Percentiles rank a stretch among this genome's conserved stretches.
phyloP scores from a whole-genome alignment of 345 rosid species.

The Pistacia atlantica region DNA sequence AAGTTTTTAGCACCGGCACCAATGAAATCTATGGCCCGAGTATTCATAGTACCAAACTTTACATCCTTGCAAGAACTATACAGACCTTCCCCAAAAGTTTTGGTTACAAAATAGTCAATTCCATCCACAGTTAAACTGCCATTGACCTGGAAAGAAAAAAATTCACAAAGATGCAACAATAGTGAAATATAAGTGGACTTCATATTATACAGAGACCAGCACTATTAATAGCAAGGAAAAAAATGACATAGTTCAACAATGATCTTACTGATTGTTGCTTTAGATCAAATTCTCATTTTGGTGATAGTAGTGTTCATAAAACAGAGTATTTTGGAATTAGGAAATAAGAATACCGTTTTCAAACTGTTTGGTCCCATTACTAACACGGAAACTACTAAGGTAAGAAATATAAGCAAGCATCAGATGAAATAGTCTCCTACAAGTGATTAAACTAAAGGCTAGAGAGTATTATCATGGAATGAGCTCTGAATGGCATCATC shows the following conservation, averaged over 20 bases:
- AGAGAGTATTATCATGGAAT: neutral
- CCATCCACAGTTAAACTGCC: conserved; percentile 87
- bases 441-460: conserved; percentile 9
- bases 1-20: conserved; percentile 94
- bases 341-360: neutral
- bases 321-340: neutral
- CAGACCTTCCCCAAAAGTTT: conserved; percentile 84
- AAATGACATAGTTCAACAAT: neutral
- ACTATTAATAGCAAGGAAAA: neutral
- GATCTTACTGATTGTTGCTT: conserved; percentile 14
- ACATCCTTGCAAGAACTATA: conserved; percentile 94
- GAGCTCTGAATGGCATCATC: neutral
- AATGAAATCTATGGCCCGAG: conserved; percentile 81
- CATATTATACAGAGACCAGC: neutral
- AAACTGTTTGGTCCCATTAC: neutral
- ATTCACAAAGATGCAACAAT: neutral
- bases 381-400: neutral
- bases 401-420: neutral
- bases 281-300: neutral
- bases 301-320: neutral
- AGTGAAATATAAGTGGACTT: neutral
- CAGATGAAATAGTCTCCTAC: neutral
- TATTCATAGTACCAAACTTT: conserved; percentile 97
- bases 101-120: conserved; percentile 68
- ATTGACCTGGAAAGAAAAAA: conserved; percentile 51